Evolutionary conservation across 2,329 filamentous ascomycete species (phyloP).

Genomic region (Plenodomus biglobosus): DNA sequence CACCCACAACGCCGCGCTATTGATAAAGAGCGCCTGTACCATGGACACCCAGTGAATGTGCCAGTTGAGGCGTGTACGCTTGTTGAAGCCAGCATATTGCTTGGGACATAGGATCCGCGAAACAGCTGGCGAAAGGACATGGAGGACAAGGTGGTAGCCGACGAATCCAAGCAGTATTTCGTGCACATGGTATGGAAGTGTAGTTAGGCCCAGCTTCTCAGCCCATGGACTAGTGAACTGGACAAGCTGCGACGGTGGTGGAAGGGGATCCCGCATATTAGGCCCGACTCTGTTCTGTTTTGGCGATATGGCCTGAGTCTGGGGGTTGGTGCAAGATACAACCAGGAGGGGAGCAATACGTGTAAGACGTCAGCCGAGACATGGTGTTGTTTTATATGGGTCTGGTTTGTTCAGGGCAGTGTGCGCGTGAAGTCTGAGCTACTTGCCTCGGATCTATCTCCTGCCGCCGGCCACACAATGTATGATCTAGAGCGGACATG

Average conservation of each 20-base stretch:
- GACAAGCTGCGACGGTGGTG: constrained; percentile 59
- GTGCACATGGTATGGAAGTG: constrained; percentile 75
- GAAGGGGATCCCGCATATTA: constrained; percentile 73
- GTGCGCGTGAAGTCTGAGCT: constrained; percentile 2
- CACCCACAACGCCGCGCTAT: constrained; percentile 68
- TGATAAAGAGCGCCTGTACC: constrained; percentile 73
- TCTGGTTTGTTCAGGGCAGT: background rate
- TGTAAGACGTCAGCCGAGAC: constrained; percentile 3
- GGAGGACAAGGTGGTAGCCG: constrained; percentile 69
- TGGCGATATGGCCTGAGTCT: constrained; percentile 22
- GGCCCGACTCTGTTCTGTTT: constrained; percentile 17
- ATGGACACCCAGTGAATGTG: constrained; percentile 84
- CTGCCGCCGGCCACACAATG: constrained; percentile 6
- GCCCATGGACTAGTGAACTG: constrained; percentile 64
- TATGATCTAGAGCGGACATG: constrained; percentile 10
- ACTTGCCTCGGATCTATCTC: constrained; percentile 11
- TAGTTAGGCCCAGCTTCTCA: constrained; percentile 61
- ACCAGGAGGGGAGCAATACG: constrained; percentile 6
- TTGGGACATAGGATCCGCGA: constrained; percentile 64
- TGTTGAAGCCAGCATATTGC: constrained; percentile 63
- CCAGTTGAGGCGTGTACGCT: constrained; percentile 73
- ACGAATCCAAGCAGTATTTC: constrained; percentile 68
- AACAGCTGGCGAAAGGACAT: constrained; percentile 66
- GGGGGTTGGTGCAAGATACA: constrained; percentile 1
- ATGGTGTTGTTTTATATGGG: constrained; percentile 4